Base-by-base conservation (phyloP, 495 filamentous ascomycete species). In the Xanthoparmelia taractica region DNA sequence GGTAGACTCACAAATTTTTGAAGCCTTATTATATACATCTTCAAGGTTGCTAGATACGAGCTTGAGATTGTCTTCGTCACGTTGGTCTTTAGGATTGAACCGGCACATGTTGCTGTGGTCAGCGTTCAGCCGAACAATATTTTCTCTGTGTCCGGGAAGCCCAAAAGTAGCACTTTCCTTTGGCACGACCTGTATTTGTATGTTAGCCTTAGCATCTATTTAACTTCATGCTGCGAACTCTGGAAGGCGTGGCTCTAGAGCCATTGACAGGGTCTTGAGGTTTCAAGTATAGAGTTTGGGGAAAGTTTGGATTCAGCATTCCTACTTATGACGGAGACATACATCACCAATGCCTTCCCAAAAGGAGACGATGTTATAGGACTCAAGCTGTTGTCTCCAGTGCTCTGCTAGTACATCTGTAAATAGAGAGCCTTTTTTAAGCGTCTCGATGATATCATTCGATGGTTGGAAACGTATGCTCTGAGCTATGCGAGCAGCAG, bases 321-420 rank as follows among this genome's bases (percentile, higher is more conserved):
- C n/a, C n/a, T n/a, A n/a, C n/a, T n/a, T n/a, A n/a, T n/a, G n/a
- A n/a, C n/a, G n/a, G n/a, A n/a, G n/a, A n/a, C n/a, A n/a, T 11
- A 62, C 59, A 57, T 31, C 27, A 11, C 64, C 64, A 7, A 62
- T 62, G 1, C 60, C 58, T 48, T 66, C 64, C 12, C 58, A 66
- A 40, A 66, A 66, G 15, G 64, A 54, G 33, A 66, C 64, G 40
- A 66, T 63, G 5, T 63, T 25, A 31, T 66, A 63, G 12, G 17
- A 13, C 17, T 66, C 60, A n/a, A 66, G 64, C 18, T 66, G 60
- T 37, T 66, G 59, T 33, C 64, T 5, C 36, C 48, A 66, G 11
- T 47, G 41, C 27, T 47, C 43, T 41, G 63, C 47, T n/a, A 66
- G 27, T 8, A 34, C 2, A 18, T 66, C 48, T 1, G 60, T 38